Evolutionary conservation across 495 filamentous ascomycete genomes (phyloP).

Genomic region (Penicillium coffeae): DNA sequence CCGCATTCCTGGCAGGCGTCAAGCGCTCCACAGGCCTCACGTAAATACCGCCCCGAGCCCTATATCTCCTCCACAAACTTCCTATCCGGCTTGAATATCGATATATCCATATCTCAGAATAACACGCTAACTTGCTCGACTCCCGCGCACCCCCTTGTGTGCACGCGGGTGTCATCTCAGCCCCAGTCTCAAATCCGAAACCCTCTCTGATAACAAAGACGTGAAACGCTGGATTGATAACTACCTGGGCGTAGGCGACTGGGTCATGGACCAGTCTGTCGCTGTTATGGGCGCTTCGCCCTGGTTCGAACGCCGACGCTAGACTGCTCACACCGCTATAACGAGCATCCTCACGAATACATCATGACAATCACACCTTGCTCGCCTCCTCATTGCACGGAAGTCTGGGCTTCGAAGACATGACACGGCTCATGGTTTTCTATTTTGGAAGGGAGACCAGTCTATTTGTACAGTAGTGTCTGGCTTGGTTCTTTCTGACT

Average conservation of each 20-base stretch:
- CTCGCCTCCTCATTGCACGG: not conserved
- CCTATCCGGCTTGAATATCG: no score
- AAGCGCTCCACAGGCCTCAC: conserved; percentile 94
- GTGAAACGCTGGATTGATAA: conserved; percentile 88
- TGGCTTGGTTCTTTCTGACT: not conserved
- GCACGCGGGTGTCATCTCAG: conserved; percentile 43
- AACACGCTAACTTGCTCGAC: conserved; percentile 29
- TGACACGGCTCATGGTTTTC: not conserved
- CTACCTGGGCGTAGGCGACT: conserved; percentile 93
- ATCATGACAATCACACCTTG: not conserved
- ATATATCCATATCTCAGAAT: no score
- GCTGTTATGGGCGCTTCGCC: conserved; percentile 81
- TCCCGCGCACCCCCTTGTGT: conserved; percentile 36
- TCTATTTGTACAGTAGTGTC: not conserved
- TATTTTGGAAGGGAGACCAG: not conserved
- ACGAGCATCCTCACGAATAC: not conserved
- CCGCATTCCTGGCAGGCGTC: conserved; percentile 92
- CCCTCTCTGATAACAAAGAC: conserved; percentile 79
- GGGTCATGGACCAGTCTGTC: conserved; percentile 96
- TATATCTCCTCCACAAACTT: conserved; percentile 3
- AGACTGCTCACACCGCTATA: conserved; percentile 21
- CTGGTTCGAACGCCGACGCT: conserved; percentile 87
- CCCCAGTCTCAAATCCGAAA: conserved; percentile 83
- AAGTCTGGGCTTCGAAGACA: not conserved
- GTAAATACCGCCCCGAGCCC: conserved; percentile 56